Evolutionary conservation across 441 rosid species (phyloP).

Genomic region (Isatis lusitanica): DNA sequence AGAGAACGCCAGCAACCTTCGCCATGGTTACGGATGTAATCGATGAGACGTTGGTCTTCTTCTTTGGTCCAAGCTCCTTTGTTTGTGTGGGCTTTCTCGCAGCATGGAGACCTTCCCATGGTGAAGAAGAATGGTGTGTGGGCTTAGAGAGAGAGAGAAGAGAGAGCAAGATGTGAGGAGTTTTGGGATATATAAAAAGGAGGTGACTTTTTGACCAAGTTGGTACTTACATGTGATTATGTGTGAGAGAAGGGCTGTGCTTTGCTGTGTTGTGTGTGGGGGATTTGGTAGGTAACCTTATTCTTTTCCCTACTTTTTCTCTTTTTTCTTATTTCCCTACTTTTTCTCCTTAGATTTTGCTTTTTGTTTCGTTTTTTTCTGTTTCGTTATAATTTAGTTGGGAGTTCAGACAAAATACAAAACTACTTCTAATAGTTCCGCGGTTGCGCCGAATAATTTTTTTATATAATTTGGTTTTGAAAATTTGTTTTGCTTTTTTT

Average conservation of each 20-base stretch:
- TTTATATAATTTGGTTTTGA: too few relatives aligned
- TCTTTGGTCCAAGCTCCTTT: slow-evolving; percentile 91
- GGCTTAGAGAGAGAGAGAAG: slow-evolving; percentile 1
- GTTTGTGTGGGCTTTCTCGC: slow-evolving; percentile 86
- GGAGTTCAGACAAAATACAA: neutral
- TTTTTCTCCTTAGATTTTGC: slow-evolving; percentile 27
- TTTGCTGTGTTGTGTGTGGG: slow-evolving; percentile 31
- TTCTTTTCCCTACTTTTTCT: slow-evolving; percentile 25
- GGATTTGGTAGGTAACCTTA: slow-evolving; percentile 46
- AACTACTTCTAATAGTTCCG: too few relatives aligned
- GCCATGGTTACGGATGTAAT: slow-evolving; percentile 68
- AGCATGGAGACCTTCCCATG: slow-evolving; percentile 89
- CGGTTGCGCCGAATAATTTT: too few relatives aligned
- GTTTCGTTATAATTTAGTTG: neutral
- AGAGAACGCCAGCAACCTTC: slow-evolving; percentile 97
- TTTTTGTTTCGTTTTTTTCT: neutral
- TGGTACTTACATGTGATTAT: slow-evolving; percentile 51
- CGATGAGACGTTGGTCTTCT: slow-evolving; percentile 74
- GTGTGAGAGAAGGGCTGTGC: slow-evolving; percentile 34
- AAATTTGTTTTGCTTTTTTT: too few relatives aligned
- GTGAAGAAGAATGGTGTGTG: slow-evolving; percentile 13
- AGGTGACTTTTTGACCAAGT: slow-evolving; percentile 55
- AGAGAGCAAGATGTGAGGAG: slow-evolving; percentile 36
- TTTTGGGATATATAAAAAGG: slow-evolving; percentile 22
- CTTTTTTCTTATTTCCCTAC: slow-evolving; percentile 7